Conservation (phyloP, 2,329 filamentous ascomycete species). For the Aspergillus sp. region DNA sequence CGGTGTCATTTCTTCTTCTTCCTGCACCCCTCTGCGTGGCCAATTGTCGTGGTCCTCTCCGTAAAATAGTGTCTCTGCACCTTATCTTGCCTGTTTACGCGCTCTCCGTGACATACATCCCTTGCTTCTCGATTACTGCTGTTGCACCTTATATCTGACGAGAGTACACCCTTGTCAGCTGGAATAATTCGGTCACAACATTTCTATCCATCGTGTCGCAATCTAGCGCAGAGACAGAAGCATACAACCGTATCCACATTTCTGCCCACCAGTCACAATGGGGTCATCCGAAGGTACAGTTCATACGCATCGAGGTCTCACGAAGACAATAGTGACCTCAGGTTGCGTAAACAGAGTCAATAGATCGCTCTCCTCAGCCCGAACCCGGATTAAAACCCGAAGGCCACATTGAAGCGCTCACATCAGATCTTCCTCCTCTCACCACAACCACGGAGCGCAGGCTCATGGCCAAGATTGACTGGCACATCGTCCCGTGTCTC, state of each 20-base stretch:
- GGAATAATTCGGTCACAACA: not conserved
- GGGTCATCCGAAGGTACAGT: conserved; percentile 7
- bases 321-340: not conserved
- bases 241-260: not conserved
- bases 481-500: conserved; percentile 70
- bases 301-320: not conserved
- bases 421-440: conserved; percentile 33
- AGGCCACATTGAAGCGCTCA: conserved; percentile 19
- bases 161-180: not conserved
- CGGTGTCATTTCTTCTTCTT: not conserved
- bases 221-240: not conserved
- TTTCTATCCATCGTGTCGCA: not conserved
- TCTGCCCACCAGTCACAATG: not conserved
- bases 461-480: conserved; percentile 70
- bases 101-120: not conserved
- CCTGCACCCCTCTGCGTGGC: not conserved
- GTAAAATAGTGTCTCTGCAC: not conserved
- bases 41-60: not conserved
- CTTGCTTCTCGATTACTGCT: not conserved
- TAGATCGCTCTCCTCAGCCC: not conserved
- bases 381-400: conserved; percentile 23
- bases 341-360: conserved; percentile 3
- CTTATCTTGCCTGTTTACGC: not conserved
- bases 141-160: not conserved
- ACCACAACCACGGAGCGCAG: conserved; percentile 55